Base-by-base conservation (phyloP, 2,329 filamentous ascomycete species). In the Penicillium digitatum region DNA sequence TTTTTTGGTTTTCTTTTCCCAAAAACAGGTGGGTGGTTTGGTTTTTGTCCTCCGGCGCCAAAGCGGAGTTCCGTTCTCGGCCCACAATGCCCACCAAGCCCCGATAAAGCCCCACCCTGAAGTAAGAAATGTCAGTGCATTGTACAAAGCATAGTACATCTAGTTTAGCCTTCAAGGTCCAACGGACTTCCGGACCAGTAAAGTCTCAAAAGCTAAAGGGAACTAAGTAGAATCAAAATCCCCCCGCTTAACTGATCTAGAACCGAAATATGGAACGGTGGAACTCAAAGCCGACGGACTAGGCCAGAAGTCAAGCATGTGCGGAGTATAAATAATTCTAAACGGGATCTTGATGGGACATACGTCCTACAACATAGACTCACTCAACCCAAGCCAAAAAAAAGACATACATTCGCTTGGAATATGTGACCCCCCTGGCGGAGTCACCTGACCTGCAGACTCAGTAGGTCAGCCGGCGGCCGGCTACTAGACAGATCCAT, bases 121-220 rank as follows among this genome's bases (percentile, higher is more conserved):
- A 45, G 27, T 32, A 32, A 22, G 7, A 16, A 35, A 14, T 38
- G 37, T 10, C 10, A 29, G 16, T 14, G 10, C 10, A 12, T 18
- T 40, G 22, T 11, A 4, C 24, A 8, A 27, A 42, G 24, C 29
- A 12, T 16, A 42, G 24, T 43, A 18, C 14, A 34, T 37, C n/a
- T n/a, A 24, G 26, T 20, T 27, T 54, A 46, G 47, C 55, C 57
- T 14, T 29, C 26, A 3, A 24, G 37, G 5, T 45, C 43, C 43
- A 39, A 55, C 60, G 62, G 62, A 64, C 42, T 31, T 63, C 62
- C 62, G 62, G 57, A 45, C 62, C 62, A 63, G 44, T 63, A 2
- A 58, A 32, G 46, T 27, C 5, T n/a, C 22, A 11, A 29, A n/a
- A 26, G 12, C 14, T 42, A 14, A 18, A 31, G 11, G n/a, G 5